Evolutionary conservation across 306 rosid species (phyloP).

Genomic region (Rosa lucieae): DNA sequence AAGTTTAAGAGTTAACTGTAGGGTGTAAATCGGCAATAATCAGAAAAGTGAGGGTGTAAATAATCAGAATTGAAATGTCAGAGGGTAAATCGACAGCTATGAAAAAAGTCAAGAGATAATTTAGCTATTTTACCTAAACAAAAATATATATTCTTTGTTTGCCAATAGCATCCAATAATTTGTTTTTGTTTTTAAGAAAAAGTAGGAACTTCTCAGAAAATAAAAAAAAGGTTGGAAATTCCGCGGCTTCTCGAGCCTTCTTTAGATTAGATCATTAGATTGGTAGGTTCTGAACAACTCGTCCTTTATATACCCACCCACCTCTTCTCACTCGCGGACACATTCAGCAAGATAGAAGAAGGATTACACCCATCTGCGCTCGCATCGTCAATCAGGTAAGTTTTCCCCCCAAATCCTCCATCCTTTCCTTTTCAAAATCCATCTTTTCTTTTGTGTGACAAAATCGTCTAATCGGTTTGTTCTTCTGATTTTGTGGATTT

Average conservation of each 20-base stretch:
- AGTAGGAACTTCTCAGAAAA: too few species aligned
- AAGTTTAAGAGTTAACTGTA: too few species aligned
- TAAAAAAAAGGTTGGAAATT: not conserved
- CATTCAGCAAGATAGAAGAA: not conserved
- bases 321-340: not conserved
- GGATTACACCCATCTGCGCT: not conserved
- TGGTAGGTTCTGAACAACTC: not conserved
- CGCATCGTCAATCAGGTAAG: conserved; percentile 10
- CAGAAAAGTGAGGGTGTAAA: too few species aligned
- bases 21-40: too few species aligned
- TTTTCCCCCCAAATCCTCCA: not conserved
- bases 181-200: too few species aligned
- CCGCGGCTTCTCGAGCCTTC: conserved; percentile 37
- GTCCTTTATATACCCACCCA: not conserved
- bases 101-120: too few species aligned
- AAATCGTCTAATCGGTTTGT: not conserved
- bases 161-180: too few species aligned
- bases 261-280: not conserved
- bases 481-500: conserved; percentile 13
- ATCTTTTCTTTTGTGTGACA: not conserved
- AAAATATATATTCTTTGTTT: too few species aligned
- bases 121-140: too few species aligned
- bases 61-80: too few species aligned
- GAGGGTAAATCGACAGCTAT: too few species aligned
- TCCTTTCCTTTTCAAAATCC: not conserved